A percentile compares a stretch with the other conserved stretches of the same genome.
Evolutionary conservation across 1,284 basidiomycete genomes (phyloP).

Genomic region (Microbotryomycetes sp.): DNA sequence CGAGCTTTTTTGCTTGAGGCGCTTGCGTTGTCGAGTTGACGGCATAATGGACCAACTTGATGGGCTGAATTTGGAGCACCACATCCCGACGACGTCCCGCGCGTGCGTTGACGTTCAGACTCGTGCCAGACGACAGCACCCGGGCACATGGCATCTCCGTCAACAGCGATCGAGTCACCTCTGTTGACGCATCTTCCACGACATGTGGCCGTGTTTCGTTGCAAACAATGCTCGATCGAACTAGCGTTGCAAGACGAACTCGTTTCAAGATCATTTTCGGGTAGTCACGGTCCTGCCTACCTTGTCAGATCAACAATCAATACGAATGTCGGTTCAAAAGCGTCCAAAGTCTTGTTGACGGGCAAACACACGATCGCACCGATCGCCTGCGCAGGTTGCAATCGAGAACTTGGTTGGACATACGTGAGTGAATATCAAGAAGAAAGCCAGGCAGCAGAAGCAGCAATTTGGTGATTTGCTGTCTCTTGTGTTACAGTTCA

Average conservation of each 20-base stretch:
- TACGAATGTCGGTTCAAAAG: conserved; percentile 1
- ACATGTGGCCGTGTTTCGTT: conserved; percentile 13
- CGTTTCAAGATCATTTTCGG: conserved; percentile 18
- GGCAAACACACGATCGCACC: conserved; percentile 21
- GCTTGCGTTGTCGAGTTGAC: too few species aligned
- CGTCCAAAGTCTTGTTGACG: conserved; percentile 12
- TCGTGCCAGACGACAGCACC: not conserved
- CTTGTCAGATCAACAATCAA: conserved; percentile 19
- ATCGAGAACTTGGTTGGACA: conserved; percentile 24
- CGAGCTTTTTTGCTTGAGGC: too few species aligned
- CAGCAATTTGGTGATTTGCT: too few species aligned
- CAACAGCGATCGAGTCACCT: not conserved
- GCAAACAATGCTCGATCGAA: conserved; percentile 15
- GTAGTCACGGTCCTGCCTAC: conserved; percentile 11
- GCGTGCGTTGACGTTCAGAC: too few species aligned
- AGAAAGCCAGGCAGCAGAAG: too few species aligned
- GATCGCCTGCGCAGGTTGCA: conserved; percentile 9
- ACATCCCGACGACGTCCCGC: too few species aligned
- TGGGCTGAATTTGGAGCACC: too few species aligned
- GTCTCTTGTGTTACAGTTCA: not conserved
- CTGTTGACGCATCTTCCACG: conserved; percentile 1
- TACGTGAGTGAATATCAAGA: too few species aligned
- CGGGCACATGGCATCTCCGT: not conserved
- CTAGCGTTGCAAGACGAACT: conserved; percentile 20
- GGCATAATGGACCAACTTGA: too few species aligned